Percentiles rank a stretch among this genome's conserved stretches.
Evolutionary conservation across 805 yeast genomes (phyloP).

Genomic region (Candida stauntonica): DNA sequence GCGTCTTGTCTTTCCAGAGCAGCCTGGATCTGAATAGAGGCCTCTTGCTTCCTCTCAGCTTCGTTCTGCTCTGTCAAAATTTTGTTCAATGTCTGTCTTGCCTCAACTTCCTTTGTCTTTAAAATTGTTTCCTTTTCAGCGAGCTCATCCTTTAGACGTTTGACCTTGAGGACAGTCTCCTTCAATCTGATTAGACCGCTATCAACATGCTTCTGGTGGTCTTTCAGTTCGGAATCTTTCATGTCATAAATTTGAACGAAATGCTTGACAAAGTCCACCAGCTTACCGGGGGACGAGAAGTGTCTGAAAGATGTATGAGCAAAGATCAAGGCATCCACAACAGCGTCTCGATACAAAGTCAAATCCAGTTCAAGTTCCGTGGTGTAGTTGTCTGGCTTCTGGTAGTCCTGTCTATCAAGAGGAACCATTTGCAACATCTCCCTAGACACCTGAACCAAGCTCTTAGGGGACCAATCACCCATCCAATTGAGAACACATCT

Average conservation of each 20-base stretch:
- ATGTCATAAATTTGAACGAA: conserved; percentile 40
- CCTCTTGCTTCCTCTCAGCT: conserved; percentile 86
- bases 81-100: conserved; percentile 61
- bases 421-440: conserved; percentile 43
- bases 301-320: conserved; percentile 36
- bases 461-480: conserved; percentile 68
- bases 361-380: conserved; percentile 7
- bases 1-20: conserved; percentile 65
- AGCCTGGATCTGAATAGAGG: conserved; percentile 70
- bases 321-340: conserved; percentile 42
- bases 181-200: conserved; percentile 70
- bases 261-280: conserved; percentile 43
- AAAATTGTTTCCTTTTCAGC: conserved; percentile 49
- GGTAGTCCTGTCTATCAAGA: conserved; percentile 43
- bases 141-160: conserved; percentile 49
- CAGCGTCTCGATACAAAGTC: conserved; percentile 36
- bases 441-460: conserved; percentile 48
- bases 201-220: conserved; percentile 64
- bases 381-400: conserved; percentile 29
- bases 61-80: conserved; percentile 87
- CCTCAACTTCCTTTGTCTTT: conserved; percentile 57
- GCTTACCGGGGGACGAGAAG: conserved; percentile 49
- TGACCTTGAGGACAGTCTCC: conserved; percentile 74
- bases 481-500: conserved; percentile 87
- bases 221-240: conserved; percentile 50